phyloP scores from a whole-genome alignment of 1,139 yeast species.

The Kluyveromyces sp. region DNA sequence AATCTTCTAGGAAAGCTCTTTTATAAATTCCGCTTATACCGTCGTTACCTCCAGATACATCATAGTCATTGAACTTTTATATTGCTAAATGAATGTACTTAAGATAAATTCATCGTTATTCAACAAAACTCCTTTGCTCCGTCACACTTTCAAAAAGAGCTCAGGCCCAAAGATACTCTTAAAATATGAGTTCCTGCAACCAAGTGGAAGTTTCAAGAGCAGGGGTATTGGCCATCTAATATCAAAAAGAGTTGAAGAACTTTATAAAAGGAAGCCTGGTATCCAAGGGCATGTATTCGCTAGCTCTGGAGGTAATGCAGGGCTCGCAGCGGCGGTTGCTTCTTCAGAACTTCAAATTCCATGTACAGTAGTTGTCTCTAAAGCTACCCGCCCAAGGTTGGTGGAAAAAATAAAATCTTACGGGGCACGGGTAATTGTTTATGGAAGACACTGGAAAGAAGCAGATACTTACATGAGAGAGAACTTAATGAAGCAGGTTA shows the following conservation, averaged over 20 bases:
- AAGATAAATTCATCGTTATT: conserved; percentile 11
- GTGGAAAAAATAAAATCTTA: conserved; percentile 34
- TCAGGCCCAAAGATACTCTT: conserved; percentile 44
- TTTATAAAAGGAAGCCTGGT: conserved; percentile 12
- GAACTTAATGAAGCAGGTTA: conserved; percentile 32
- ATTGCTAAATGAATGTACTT: too few relatives aligned
- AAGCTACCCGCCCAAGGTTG: conserved; percentile 37
- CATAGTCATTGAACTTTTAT: too few relatives aligned
- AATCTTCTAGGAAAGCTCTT: too few relatives aligned
- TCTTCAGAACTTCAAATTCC: conserved; percentile 38
- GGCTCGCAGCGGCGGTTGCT: conserved; percentile 65
- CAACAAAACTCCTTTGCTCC: conserved; percentile 39
- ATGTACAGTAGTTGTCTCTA: conserved; percentile 64
- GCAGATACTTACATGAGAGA: conserved; percentile 49
- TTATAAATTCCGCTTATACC: too few relatives aligned
- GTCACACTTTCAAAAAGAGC: conserved; percentile 20
- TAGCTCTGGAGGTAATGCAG: conserved; percentile 76
- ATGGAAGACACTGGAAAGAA: conserved; percentile 57
- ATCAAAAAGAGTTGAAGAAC: conserved; percentile 24
- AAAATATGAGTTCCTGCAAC: conserved; percentile 61
- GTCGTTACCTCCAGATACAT: too few relatives aligned
- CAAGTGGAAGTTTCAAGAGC: conserved; percentile 65
- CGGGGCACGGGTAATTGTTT: conserved; percentile 48
- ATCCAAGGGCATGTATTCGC: conserved; percentile 43
- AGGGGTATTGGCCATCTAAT: conserved; percentile 55